These are phyloP conservation scores for Leersia perrieri DNA, from an alignment of 176 grass and related monocot genomes.

Conservation along the genomic window DNA sequence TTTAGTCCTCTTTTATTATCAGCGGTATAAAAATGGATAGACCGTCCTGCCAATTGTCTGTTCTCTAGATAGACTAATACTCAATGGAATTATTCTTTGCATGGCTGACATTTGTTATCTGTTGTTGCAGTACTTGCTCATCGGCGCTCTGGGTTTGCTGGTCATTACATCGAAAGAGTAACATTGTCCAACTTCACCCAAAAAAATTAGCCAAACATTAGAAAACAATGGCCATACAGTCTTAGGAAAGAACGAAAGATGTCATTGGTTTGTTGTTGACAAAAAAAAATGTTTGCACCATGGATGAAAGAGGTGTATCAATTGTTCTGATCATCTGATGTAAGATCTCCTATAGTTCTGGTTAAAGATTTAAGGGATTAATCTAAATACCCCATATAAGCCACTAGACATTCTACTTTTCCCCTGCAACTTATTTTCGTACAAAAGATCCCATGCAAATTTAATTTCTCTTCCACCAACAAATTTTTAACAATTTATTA, in stretches of 20 bases:
- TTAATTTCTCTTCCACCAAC: too few relatives aligned
- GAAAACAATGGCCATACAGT: background rate
- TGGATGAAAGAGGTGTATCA: too few relatives aligned
- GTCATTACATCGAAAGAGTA: conserved; percentile 79
- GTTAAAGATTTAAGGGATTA: too few relatives aligned
- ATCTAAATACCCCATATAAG: too few relatives aligned
- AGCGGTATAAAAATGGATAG: background rate
- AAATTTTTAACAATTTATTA: too few relatives aligned
- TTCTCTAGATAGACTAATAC: background rate
- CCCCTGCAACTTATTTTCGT: too few relatives aligned
- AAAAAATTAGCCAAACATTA: background rate
- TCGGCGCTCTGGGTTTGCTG: conserved; percentile 57
- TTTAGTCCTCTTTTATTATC: background rate
- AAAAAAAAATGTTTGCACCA: background rate
- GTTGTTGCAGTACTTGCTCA: conserved; percentile 67
- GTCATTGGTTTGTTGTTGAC: background rate
- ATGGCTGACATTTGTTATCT: background rate
- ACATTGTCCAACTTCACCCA: background rate
- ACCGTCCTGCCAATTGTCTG: background rate
- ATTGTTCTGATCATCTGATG: background rate
- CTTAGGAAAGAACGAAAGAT: background rate
- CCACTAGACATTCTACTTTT: too few relatives aligned
- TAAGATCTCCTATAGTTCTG: background rate
- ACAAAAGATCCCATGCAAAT: too few relatives aligned
- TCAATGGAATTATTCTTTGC: background rate